Percentiles rank a stretch among this genome's conserved stretches.
phyloP scores from a whole-genome alignment of 257 asterid species.

The Solanum virginianum region DNA sequence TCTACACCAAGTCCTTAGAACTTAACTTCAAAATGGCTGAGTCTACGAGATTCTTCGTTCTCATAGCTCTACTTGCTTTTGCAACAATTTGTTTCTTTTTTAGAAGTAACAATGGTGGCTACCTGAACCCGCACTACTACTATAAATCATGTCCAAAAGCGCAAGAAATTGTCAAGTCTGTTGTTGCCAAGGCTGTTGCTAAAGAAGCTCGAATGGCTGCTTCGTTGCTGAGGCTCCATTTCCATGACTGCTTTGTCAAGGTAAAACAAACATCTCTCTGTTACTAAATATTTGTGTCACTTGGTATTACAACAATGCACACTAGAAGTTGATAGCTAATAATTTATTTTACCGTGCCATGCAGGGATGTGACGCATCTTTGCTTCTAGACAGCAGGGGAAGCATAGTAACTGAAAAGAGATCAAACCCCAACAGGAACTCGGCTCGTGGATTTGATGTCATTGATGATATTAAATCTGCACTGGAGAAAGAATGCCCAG shows the following conservation, averaged over 20 bases:
- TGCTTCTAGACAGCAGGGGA: slow-evolving; percentile 56
- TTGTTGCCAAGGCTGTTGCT: slow-evolving; percentile 67
- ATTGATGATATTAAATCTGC: slow-evolving; percentile 73
- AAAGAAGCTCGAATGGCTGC: slow-evolving; percentile 94
- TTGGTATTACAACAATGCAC: too few species aligned
- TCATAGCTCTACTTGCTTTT: too few species aligned
- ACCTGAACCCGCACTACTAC: slow-evolving; percentile 70
- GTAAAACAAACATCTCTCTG: slow-evolving; percentile 5
- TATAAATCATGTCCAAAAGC: slow-evolving; percentile 66
- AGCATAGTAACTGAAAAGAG: slow-evolving; percentile 47
- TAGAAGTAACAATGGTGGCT: slow-evolving; percentile 27
- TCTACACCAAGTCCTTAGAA: too few species aligned
- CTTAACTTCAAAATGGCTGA: too few species aligned
- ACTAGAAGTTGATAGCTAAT: too few species aligned
- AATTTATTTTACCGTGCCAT: too few species aligned
- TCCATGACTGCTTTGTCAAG: slow-evolving; percentile 95
- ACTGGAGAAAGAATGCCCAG: slow-evolving; percentile 69
- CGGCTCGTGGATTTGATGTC: slow-evolving; percentile 71
- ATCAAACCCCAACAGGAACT: slow-evolving; percentile 67
- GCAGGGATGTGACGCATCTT: slow-evolving; percentile 92
- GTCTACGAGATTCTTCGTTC: too few species aligned
- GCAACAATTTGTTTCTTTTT: too few species aligned
- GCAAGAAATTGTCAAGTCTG: slow-evolving; percentile 36
- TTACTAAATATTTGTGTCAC: too few species aligned
- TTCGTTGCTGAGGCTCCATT: slow-evolving; percentile 73